phyloP scores from a whole-genome alignment of 306 rosid species.

The Echinosophora koreensis region DNA sequence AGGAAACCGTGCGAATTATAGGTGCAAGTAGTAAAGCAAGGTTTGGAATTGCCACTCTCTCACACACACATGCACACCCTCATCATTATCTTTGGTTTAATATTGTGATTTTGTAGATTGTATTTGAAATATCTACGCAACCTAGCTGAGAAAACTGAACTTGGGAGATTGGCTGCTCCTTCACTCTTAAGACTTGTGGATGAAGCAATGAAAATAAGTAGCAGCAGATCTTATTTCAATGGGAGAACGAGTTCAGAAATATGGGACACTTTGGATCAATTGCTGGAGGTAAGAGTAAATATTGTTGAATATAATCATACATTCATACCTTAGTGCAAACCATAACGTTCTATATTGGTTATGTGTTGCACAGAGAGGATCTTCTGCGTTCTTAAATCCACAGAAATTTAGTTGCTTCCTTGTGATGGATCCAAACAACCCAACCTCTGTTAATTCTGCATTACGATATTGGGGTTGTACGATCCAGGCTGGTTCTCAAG shows the following conservation, averaged over 20 bases:
- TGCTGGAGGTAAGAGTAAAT: constrained; percentile 74
- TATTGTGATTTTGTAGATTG: constrained; percentile 60
- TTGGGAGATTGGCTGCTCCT: constrained; percentile 95
- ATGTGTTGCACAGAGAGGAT: constrained; percentile 70
- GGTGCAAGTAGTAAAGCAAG: constrained; percentile 88
- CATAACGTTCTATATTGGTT: neutral
- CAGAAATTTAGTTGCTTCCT: constrained; percentile 78
- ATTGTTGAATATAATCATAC: constrained; percentile 16
- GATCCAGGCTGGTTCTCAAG: constrained; percentile 88
- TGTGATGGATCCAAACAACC: constrained; percentile 79
- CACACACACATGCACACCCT: constrained; percentile 11
- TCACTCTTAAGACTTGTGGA: constrained; percentile 88
- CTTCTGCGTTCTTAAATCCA: constrained; percentile 78
- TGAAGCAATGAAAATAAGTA: constrained; percentile 74
- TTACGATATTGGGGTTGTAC: constrained; percentile 94
- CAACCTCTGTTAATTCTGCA: constrained; percentile 72
- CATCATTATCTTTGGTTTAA: constrained; percentile 26
- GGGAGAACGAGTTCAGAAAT: constrained; percentile 77
- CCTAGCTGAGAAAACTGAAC: constrained; percentile 86
- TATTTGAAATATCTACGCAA: constrained; percentile 81
- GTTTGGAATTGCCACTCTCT: constrained; percentile 52
- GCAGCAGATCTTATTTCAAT: constrained; percentile 56
- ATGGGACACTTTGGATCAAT: constrained; percentile 78
- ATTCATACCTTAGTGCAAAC: constrained; percentile 1
- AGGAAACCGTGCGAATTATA: constrained; percentile 79